Base-by-base conservation (phyloP, 2,329 filamentous ascomycete species). In the Xylariaceae sp. region DNA sequence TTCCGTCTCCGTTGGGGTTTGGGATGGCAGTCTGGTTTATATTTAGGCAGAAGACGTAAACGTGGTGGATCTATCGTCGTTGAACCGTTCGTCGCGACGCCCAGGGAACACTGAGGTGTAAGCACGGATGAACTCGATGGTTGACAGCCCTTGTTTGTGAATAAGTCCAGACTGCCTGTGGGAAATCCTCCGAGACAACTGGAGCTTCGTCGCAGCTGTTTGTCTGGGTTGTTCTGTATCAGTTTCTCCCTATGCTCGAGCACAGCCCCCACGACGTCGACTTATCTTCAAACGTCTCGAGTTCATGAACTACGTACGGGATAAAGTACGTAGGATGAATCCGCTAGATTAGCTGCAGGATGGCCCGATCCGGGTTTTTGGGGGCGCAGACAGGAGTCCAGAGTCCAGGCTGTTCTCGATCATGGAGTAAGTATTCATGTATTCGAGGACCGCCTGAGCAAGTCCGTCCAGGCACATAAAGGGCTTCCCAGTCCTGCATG, bases 101-200 rank as follows among this genome's bases (percentile, higher is more conserved):
- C 9, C 37, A 42, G 9, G 13, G 9, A 13, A 42, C 37, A 9
- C 37, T 42, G 37, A 42, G 37, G 37, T 10, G 49, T 63, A 63
- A 63, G 61, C 61, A 55, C 61, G 59, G 61, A 62, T 55, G 59
- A 62, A 63, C 47, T 45, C 34, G 55, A 39, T 45, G 23, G 35
- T 2, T 9, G 37, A 13, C 3, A 42, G 37, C 37, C 37, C 37
- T 42, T 9, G 9, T 42, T 42, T 13, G 13, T 42, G 9, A 9
- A 9, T 42, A 8, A 30, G 5, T 30, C 23, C 5, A 30, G 23
- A 30, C 23, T 30, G 23, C 23, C 23, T 30, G 23, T 30, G 23
- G 23, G 23, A 30, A 30, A 30, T 30, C 23, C 23, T 30, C 23
- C 23, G 23, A 30, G 23, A 30, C 23, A 30, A 30, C 23, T 30